A percentile compares a stretch with the other conserved stretches of the same genome.
Conservation (phyloP, 768 basidiomycete species). For the Tylopilus subfusipes region DNA sequence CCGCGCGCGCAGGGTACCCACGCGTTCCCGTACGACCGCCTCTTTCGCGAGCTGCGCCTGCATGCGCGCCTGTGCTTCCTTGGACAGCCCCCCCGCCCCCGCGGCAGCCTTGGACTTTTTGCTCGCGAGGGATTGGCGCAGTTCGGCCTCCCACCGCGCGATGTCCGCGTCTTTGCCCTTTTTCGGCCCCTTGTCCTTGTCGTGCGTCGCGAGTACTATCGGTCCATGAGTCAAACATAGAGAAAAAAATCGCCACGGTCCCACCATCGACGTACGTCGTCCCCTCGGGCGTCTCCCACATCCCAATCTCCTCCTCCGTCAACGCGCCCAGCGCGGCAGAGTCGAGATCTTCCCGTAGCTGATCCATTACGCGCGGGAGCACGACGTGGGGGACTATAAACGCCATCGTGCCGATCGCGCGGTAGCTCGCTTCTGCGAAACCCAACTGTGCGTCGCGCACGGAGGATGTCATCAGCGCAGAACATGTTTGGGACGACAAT, state of each 20-base stretch:
- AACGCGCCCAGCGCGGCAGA: conserved; percentile 57
- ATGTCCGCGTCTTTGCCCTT: conserved; percentile 90
- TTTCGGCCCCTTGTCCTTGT: conserved; percentile 44
- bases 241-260: background rate
- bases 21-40: conserved; percentile 56
- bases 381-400: conserved; percentile 74
- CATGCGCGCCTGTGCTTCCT: conserved; percentile 81
- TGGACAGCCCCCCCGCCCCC: conserved; percentile 54
- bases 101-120: conserved; percentile 57
- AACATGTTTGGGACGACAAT: background rate
- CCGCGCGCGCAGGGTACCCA: conserved; percentile 49
- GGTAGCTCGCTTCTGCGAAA: conserved; percentile 67
- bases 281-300: conserved; percentile 87
- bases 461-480: background rate
- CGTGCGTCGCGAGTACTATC: conserved; percentile 62
- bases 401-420: conserved; percentile 68
- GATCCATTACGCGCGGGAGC: conserved; percentile 67
- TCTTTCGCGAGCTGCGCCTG: conserved; percentile 84
- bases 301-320: conserved; percentile 69
- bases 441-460: conserved; percentile 19
- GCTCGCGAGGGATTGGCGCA: conserved; percentile 77
- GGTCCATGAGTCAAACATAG: background rate
- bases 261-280: conserved; percentile 76
- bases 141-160: conserved; percentile 92
- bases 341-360: conserved; percentile 66